Evolutionary conservation across 2,329 filamentous ascomycete genomes (phyloP).

Genomic region (Fusarium lyarnte): DNA sequence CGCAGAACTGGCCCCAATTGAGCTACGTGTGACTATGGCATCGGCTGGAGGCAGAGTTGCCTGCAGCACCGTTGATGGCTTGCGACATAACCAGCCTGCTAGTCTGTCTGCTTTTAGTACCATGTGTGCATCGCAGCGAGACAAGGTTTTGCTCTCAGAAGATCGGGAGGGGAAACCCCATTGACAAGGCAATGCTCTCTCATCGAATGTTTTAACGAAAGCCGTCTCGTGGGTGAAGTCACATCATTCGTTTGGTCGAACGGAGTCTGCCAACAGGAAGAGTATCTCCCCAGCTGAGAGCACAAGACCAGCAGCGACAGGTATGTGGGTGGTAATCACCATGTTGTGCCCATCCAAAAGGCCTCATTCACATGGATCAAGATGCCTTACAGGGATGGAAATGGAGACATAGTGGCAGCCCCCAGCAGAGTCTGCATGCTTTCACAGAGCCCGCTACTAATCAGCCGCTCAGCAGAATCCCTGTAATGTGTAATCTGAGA

Average conservation of each 20-base stretch:
- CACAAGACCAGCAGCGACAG: background rate
- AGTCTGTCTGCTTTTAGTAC: background rate
- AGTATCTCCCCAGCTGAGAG: background rate
- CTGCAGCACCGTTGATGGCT: constrained; percentile 29
- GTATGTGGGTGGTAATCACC: background rate
- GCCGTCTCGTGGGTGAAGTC: background rate
- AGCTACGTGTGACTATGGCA: constrained; percentile 41
- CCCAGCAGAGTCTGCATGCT: constrained; percentile 23
- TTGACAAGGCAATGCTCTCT: constrained; percentile 9
- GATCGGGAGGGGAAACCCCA: background rate
- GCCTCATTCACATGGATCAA: constrained; percentile 3
- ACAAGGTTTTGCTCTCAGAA: background rate
- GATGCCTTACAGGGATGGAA: constrained; percentile 12
- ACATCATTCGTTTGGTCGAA: background rate
- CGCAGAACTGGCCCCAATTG: constrained; percentile 4
- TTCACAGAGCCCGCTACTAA: constrained; percentile 26
- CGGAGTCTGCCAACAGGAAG: background rate
- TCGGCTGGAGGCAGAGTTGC: constrained; percentile 36
- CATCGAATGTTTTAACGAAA: constrained; percentile 10
- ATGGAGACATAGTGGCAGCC: background rate
- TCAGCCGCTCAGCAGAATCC: constrained; percentile 37
- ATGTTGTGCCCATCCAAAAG: background rate
- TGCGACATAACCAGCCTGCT: background rate
- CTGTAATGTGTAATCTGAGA: constrained; percentile 30
- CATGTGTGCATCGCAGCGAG: background rate